phyloP scores from a whole-genome alignment of 495 filamentous ascomycete genomes.

The Penicillium maclennaniae region DNA sequence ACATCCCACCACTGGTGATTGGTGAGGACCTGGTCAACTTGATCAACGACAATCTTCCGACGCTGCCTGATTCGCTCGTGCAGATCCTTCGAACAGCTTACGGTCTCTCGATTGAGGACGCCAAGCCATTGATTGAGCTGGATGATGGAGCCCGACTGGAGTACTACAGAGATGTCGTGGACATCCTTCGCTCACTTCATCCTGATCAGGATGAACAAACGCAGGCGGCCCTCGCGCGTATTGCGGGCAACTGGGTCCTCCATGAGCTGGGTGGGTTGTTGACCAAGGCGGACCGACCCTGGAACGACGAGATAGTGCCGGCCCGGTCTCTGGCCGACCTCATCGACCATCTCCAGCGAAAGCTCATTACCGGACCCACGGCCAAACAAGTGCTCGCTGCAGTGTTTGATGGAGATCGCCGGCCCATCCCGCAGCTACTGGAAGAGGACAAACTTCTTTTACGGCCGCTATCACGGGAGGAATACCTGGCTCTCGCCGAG shows the following conservation, averaged over 20 bases:
- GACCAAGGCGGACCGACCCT: constrained; percentile 48
- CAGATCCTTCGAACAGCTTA: constrained; percentile 53
- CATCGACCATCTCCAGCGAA: constrained; percentile 56
- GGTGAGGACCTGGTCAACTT: constrained; percentile 62
- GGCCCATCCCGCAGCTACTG: constrained; percentile 57
- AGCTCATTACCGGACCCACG: constrained; percentile 68
- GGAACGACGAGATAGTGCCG: constrained; percentile 55
- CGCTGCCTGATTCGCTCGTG: constrained; percentile 66
- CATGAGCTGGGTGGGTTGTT: constrained; percentile 83
- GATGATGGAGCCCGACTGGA: constrained; percentile 79
- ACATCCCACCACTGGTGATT: constrained; percentile 77
- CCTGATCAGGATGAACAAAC: constrained; percentile 26
- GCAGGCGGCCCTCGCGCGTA: constrained; percentile 27
- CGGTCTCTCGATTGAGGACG: constrained; percentile 77
- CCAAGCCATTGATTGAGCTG: constrained; percentile 71
- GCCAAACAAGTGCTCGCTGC: constrained; percentile 70
- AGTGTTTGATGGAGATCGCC: constrained; percentile 52
- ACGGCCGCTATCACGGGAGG: constrained; percentile 48
- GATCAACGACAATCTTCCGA: constrained; percentile 57
- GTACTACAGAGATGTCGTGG: constrained; percentile 75
- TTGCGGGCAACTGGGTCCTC: constrained; percentile 70
- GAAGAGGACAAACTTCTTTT: constrained; percentile 64
- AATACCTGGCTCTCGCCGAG: constrained; percentile 44
- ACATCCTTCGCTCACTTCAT: constrained; percentile 43
- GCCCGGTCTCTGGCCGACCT: constrained; percentile 61